Conservation (phyloP, 371 early-diverging fungal species). For the Smittium culicis region DNA sequence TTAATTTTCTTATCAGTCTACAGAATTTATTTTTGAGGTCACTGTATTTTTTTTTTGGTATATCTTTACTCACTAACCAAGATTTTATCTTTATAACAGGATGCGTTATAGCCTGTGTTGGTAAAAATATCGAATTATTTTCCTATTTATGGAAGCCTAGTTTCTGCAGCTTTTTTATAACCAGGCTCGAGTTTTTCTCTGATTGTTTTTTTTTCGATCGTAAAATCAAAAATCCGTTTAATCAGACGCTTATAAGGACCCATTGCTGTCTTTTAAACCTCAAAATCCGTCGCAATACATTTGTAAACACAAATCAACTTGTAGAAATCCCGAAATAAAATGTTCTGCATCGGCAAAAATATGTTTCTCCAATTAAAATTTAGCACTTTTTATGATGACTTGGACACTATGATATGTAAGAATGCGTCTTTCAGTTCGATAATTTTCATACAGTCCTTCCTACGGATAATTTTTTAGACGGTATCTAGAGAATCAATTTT, state of each 20-base stretch:
- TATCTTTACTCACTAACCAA: neutral
- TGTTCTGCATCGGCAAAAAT: slow-evolving; percentile 31
- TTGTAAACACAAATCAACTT: slow-evolving; percentile 33
- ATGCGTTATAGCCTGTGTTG: neutral
- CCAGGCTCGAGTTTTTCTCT: slow-evolving; percentile 14
- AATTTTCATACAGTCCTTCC: slow-evolving; percentile 22
- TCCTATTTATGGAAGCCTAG: neutral
- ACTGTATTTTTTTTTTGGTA: neutral
- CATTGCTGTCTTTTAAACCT: slow-evolving; percentile 23
- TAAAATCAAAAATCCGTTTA: slow-evolving; percentile 27
- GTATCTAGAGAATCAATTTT: slow-evolving; percentile 22
- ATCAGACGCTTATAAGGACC: slow-evolving; percentile 25
- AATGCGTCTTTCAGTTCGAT: slow-evolving; percentile 29
- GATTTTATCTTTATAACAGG: neutral
- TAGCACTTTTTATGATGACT: slow-evolving; percentile 22
- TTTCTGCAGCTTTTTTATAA: slow-evolving; percentile 10
- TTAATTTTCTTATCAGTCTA: neutral
- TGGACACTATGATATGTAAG: slow-evolving; percentile 22
- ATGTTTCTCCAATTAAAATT: slow-evolving; percentile 32
- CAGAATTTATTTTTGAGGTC: neutral
- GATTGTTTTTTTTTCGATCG: slow-evolving; percentile 2
- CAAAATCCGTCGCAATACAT: slow-evolving; percentile 27
- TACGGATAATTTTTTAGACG: slow-evolving; percentile 18
- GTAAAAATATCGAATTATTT: neutral
- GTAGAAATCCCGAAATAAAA: slow-evolving; percentile 35